Base-by-base conservation (phyloP, 768 basidiomycete genomes). In the Epithele typhae region DNA sequence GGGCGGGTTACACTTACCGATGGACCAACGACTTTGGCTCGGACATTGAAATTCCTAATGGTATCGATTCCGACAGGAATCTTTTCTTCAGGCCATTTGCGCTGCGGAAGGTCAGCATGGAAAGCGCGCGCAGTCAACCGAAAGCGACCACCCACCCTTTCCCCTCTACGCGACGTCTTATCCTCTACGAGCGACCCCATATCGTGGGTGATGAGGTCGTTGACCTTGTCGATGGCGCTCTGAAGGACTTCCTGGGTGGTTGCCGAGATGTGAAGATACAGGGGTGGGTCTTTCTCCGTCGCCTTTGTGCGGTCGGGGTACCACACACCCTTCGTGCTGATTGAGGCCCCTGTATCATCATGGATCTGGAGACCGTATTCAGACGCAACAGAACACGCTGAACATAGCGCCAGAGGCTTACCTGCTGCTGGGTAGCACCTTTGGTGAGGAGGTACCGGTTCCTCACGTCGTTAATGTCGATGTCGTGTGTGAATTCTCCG, bases 41-140 rank as follows among this genome's bases (percentile, higher is more conserved):
- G 77, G 40, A 99, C 85, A 65, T 99, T 97, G 69, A 99, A 99
- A 67, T 97, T 97, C 41, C 95, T 78, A 57, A 98, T 81, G 43
- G 83, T 84, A 14, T 98, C 94, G 43, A 99, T 64, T 3, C 83
- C 85, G 33, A 99, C 90, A 0, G 83, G 84, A 8, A 97, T 68
- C 66, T 96, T 97, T 67, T 94, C 93, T 64, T 98, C 95, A 1
- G 94, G 93, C 95, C 95, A 98, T 80, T 95, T 96, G 45, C 91
- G 77, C 88, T 92, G 58, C 9, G 30, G 55, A 15, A 34, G 30
- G 30, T 12, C 34, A 60, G 48, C 17, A 21, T 4, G 24, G n/a
- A 37, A 18, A 38, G 37, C 35, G 7, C 9, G 19, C 4, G 24
- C 24, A 4, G 17, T 2, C 8, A 25, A 14, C 15, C 14, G 15